Conservation (phyloP, 768 basidiomycete species). For the Lepiota brunneoincarnata region DNA sequence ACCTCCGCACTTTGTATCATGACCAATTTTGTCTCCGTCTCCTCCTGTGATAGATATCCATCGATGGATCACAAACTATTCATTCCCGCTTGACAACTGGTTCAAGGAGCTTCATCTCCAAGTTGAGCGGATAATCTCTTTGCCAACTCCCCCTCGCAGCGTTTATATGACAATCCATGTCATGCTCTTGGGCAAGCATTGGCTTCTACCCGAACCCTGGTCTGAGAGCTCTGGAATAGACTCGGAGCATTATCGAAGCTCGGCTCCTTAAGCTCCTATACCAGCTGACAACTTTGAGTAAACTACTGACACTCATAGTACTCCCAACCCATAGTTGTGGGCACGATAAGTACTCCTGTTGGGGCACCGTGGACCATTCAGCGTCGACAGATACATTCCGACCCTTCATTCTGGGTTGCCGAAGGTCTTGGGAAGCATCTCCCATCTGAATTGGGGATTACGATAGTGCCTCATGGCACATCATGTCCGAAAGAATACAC, state of each 20-base stretch:
- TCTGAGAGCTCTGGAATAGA: not conserved
- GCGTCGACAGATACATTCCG: not conserved
- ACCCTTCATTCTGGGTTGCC: constrained; percentile 10
- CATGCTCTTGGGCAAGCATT: not conserved
- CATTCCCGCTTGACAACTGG: too few species aligned
- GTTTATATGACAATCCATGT: not conserved
- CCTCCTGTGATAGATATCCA: too few species aligned
- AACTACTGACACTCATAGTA: not conserved
- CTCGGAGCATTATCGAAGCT: not conserved
- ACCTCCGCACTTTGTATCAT: too few species aligned
- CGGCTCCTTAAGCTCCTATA: not conserved
- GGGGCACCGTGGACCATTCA: not conserved
- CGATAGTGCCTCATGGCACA: constrained; percentile 5
- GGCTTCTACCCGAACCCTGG: constrained; percentile 7
- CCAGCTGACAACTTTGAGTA: not conserved
- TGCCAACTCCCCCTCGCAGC: not conserved
- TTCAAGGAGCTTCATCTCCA: too few species aligned
- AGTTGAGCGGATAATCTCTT: too few species aligned
- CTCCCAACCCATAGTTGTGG: not conserved
- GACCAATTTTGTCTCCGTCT: too few species aligned
- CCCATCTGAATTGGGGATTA: constrained; percentile 5
- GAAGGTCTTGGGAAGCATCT: constrained; percentile 5
- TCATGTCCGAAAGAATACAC: constrained; percentile 8
- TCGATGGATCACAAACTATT: too few species aligned
- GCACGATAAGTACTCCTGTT: constrained; percentile 2